phyloP scores from a whole-genome alignment of 2,329 filamentous ascomycete species.

The Lasiodiplodia citricola region DNA sequence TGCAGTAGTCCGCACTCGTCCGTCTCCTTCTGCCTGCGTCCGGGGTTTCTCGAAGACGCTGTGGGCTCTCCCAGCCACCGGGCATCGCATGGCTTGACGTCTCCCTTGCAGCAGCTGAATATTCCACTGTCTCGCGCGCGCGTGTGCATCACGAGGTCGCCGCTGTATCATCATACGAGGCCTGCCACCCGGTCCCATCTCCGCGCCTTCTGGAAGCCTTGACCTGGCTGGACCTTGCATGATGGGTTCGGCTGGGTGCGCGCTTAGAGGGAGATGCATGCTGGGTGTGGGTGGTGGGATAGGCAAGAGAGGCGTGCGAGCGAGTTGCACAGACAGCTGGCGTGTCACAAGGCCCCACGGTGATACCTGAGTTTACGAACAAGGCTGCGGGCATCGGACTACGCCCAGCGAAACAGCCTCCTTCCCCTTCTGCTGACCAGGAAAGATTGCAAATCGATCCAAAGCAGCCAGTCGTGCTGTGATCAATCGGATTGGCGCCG shows the following conservation, averaged over 20 bases:
- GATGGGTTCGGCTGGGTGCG: background rate
- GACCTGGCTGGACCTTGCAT: conserved; percentile 8
- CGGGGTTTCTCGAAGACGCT: conserved; percentile 6
- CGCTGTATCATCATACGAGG: background rate
- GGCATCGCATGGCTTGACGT: background rate
- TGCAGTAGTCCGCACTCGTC: background rate
- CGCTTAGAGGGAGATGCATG: background rate
- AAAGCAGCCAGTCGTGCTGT: conserved; percentile 13
- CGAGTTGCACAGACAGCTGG: conserved; percentile 18
- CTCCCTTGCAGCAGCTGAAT: conserved; percentile 23
- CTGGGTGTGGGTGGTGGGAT: conserved; percentile 8
- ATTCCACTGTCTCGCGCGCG: conserved; percentile 14
- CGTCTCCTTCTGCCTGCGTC: background rate
- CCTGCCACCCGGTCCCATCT: background rate
- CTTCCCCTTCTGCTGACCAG: background rate
- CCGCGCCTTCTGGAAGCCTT: conserved; percentile 12
- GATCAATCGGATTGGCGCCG: conserved; percentile 7
- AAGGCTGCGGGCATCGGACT: conserved; percentile 12
- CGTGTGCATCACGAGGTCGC: background rate
- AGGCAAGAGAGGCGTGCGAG: background rate
- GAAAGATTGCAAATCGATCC: background rate
- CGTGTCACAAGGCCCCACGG: conserved; percentile 23
- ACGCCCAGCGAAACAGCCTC: conserved; percentile 5
- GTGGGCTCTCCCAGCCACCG: conserved; percentile 8
- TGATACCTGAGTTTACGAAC: conserved; percentile 11